Conservation (phyloP, 345 rosid genomes). For the Schrenkiella parvula region DNA sequence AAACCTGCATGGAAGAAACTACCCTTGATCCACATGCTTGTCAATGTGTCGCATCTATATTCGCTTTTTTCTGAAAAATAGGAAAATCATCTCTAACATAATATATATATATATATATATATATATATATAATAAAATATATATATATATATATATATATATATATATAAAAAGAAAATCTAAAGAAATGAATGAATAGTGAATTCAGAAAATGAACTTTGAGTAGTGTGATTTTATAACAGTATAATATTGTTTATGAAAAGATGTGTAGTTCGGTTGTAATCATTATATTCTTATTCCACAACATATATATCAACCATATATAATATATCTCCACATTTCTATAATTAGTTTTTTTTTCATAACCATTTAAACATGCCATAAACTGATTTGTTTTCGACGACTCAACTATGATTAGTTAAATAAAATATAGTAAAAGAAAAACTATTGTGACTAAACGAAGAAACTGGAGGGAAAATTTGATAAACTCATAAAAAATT, state of each 20-base stretch:
- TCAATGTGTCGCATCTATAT: background rate
- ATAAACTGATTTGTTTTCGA: background rate
- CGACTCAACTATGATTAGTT: background rate
- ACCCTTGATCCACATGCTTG: background rate
- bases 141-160: background rate
- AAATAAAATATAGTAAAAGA: background rate
- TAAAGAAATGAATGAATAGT: background rate
- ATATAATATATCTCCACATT: background rate
- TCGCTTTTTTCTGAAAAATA: background rate
- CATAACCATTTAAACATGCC: background rate
- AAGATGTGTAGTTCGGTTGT: background rate
- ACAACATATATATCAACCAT: background rate
- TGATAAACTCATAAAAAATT: too few relatives aligned
- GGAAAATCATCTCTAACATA: background rate
- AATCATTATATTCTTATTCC: background rate
- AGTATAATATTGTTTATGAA: background rate
- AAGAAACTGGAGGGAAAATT: background rate
- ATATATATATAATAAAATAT: too few relatives aligned
- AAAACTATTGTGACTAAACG: background rate
- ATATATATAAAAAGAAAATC: background rate
- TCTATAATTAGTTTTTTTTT: background rate
- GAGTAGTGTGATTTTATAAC: background rate
- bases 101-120: background rate
- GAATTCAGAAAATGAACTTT: background rate
- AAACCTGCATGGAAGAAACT: background rate